Evolutionary conservation across 208 protist genomes (phyloP).

Genomic region (Tritrichomonas musculus): DNA sequence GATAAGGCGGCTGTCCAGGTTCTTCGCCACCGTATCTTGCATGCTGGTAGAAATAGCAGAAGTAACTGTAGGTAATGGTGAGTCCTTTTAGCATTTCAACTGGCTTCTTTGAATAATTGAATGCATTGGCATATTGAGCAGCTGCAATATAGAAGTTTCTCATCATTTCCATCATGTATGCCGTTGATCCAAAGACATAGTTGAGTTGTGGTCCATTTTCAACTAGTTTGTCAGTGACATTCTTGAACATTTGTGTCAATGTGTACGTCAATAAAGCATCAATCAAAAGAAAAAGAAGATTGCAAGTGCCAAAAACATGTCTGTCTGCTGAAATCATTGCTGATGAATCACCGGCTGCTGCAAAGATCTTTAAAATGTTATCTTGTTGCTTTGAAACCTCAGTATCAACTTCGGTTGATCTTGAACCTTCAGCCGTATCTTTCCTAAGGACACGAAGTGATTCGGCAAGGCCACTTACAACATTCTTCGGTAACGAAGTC

Average conservation of each 20-base stretch:
- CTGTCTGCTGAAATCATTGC: no score
- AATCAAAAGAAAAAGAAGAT: neutral
- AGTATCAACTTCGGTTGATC: neutral
- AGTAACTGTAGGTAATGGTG: no score
- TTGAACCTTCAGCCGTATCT: no score
- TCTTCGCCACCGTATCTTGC: neutral
- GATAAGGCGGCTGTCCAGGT: neutral
- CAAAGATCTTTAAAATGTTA: neutral
- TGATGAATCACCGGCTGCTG: neutral
- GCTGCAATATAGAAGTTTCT: no score
- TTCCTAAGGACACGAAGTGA: neutral
- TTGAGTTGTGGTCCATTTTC: neutral
- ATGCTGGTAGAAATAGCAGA: no score
- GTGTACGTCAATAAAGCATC: neutral
- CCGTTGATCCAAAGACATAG: neutral
- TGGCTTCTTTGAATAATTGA: no score
- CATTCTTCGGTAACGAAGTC: neutral
- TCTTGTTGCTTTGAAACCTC: neutral
- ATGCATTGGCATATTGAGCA: no score
- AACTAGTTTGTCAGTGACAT: neutral
- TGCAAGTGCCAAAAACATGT: no score
- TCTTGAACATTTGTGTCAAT: neutral
- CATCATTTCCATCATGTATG: neutral
- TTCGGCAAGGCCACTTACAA: neutral
- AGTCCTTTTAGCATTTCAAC: no score